Conservation (phyloP, 371 early-diverging fungal species). For the Saksenaea oblongispora region DNA sequence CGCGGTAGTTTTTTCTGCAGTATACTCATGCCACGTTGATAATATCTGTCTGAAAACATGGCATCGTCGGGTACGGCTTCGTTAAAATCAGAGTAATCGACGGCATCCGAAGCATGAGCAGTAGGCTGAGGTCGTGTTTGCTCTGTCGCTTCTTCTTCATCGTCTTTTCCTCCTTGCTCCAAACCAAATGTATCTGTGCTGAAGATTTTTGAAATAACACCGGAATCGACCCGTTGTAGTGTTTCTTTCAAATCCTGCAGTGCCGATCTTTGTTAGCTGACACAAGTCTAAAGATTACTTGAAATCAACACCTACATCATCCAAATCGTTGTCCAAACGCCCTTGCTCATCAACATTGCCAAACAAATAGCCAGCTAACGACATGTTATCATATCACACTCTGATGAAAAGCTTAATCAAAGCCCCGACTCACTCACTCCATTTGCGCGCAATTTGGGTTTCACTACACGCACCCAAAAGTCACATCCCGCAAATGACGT, state of each 20-base stretch:
- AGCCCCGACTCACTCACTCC: no score
- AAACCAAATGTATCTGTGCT: slow-evolving; percentile 60
- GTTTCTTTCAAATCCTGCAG: slow-evolving; percentile 70
- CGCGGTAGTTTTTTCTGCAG: slow-evolving; percentile 30
- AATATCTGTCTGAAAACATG: slow-evolving; percentile 43
- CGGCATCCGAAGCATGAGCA: slow-evolving; percentile 65
- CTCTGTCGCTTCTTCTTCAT: slow-evolving; percentile 29
- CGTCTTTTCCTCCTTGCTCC: slow-evolving; percentile 36
- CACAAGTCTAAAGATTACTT: background rate
- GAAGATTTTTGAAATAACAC: slow-evolving; percentile 55
- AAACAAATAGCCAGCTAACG: slow-evolving; percentile 76
- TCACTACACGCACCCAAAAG: no score
- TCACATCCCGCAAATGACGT: background rate
- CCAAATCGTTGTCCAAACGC: slow-evolving; percentile 67
- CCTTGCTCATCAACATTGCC: slow-evolving; percentile 91
- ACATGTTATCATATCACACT: slow-evolving; percentile 38
- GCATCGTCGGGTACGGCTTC: slow-evolving; percentile 77
- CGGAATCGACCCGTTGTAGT: slow-evolving; percentile 57
- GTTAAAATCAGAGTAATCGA: slow-evolving; percentile 82
- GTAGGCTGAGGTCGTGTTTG: slow-evolving; percentile 29
- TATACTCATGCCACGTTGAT: slow-evolving; percentile 37
- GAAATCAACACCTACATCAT: slow-evolving; percentile 49
- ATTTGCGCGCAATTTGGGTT: no score
- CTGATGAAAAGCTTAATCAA: background rate
- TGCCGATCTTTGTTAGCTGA: background rate